Base-by-base conservation (phyloP, 202 grass and related monocot species). In the Elaeis oleifera region DNA sequence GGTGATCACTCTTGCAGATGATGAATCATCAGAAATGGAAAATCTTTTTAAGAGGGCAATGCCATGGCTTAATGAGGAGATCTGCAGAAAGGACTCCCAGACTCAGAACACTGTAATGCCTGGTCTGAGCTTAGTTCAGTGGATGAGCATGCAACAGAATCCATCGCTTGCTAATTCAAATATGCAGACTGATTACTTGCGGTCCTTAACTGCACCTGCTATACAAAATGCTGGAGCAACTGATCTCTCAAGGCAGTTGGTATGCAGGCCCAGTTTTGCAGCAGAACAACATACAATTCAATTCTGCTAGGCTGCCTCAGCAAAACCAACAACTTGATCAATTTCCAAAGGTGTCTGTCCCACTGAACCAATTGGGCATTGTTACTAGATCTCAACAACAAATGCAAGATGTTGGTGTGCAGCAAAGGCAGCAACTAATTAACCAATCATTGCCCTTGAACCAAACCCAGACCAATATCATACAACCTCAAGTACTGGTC, bases 91-190 rank as follows among this genome's bases (percentile, higher is more conserved):
- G 67, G 95, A 94, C 1, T 68, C 85, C 65, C 89, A 94, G 50
- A 94, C 72, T 50, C 95, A 90, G 59, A 89, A 68, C 57, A 80
- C 80, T 15, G 80, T 84, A 72, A 82, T 89, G 76, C 85, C 95
- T 56, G 89, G 89, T 48, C 68, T 94, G 65, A 99, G 95, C 44
- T 86, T 99, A 64, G 89, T 86, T 57, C 95, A 99, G 52, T 99
- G 95, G 95, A 99, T 99, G 95, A 90, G 82, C 63, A 99, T 99
- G 95, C 88, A 89, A 71, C 89, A 89, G 79, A 89, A 65, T 69
- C 65, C 90, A 23, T 63, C 82, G 25, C 75, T 92, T 25, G 56
- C 68, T 56, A 92, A 71, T 59, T 73, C 76, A 18, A 48, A 71
- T 5, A 74, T 79, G 60, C 95, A 94, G 54, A 68, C 95, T 0